Evolutionary conservation across 2,329 filamentous ascomycete species (phyloP).

Genomic region (Bertia moriformis): DNA sequence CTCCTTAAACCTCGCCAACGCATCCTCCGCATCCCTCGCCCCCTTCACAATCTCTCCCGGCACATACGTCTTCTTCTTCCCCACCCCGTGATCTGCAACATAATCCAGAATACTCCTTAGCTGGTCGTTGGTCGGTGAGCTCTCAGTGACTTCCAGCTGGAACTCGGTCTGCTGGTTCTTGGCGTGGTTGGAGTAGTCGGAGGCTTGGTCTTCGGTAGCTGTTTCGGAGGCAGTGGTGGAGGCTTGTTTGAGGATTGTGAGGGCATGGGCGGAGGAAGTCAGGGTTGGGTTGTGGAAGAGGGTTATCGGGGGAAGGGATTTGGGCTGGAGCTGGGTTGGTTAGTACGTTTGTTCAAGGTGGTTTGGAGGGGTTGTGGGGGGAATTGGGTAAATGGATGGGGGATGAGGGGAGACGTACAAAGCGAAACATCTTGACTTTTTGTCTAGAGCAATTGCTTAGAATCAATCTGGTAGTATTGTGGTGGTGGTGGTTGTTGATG

Average conservation of each 20-base stretch:
- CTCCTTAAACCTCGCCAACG: conserved; percentile 63
- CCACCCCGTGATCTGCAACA: conserved; percentile 32
- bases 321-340: conserved; percentile 34
- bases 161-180: conserved; percentile 54
- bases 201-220: conserved; percentile 63
- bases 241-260: conserved; percentile 66
- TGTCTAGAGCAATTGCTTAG: neutral
- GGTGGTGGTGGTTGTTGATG: conserved; percentile 1
- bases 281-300: conserved; percentile 80
- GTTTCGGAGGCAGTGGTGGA: conserved; percentile 53
- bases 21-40: conserved; percentile 61
- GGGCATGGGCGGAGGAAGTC: conserved; percentile 58
- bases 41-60: conserved; percentile 54
- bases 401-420: conserved; percentile 19
- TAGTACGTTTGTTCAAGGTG: neutral
- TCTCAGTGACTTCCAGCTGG: conserved; percentile 72
- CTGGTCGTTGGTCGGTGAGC: conserved; percentile 67
- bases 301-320: conserved; percentile 79
- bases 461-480: neutral
- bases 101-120: conserved; percentile 75
- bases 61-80: conserved; percentile 25
- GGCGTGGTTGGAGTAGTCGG: conserved; percentile 46
- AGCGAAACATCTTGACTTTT: conserved; percentile 26
- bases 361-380: conserved; percentile 1
- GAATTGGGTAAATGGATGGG: neutral